Evolutionary conservation across 139 green algal species (phyloP).

Genomic region (Prasinococcaceae sp.): DNA sequence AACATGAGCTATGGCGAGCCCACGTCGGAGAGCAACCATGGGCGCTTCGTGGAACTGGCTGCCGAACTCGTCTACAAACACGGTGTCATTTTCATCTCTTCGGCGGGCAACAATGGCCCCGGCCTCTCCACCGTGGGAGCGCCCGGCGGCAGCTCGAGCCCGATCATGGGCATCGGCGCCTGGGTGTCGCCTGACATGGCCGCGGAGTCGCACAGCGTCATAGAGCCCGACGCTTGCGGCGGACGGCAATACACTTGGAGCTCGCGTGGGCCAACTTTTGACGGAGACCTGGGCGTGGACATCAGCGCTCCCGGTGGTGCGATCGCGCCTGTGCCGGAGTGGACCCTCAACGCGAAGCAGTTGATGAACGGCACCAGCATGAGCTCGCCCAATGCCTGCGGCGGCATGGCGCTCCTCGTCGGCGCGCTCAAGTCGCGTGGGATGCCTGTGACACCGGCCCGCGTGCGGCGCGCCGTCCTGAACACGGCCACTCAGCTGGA

Average conservation of each 20-base stretch:
- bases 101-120: constrained; percentile 67
- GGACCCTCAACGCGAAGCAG: constrained; percentile 47
- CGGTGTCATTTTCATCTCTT: constrained; percentile 62
- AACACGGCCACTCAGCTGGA: neutral
- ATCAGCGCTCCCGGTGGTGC: constrained; percentile 39
- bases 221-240: neutral
- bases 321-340: constrained; percentile 65
- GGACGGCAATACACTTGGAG: constrained; percentile 23
- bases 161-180: constrained; percentile 61
- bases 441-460: constrained; percentile 16
- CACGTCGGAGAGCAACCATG: constrained; percentile 45
- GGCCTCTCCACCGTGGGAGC: constrained; percentile 71
- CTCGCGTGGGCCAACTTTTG: constrained; percentile 37
- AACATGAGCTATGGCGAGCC: constrained; percentile 68
- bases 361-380: constrained; percentile 85
- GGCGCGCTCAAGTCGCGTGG: constrained; percentile 43
- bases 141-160: constrained; percentile 53
- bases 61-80: constrained; percentile 71
- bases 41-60: constrained; percentile 43
- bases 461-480: constrained; percentile 30
- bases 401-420: constrained; percentile 64
- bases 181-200: constrained; percentile 70
- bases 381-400: constrained; percentile 54
- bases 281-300: constrained; percentile 61
- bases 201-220: constrained; percentile 49